phyloP scores from a whole-genome alignment of 306 rosid genomes.

The Parietaria judaica region DNA sequence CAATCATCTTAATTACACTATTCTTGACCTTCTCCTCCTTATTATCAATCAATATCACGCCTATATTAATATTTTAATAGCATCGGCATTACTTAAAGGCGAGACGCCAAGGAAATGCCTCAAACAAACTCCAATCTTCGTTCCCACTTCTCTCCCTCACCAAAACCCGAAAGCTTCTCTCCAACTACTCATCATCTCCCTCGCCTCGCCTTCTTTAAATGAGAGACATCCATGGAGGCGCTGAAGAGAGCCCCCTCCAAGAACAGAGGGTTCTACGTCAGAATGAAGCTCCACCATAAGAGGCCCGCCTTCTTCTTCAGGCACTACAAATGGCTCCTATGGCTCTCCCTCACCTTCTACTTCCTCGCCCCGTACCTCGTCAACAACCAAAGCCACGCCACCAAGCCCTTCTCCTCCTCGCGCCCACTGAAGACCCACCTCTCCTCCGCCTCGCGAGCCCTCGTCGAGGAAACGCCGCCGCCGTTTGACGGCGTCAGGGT shows the following conservation, averaged over 20 bases:
- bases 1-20: too few species aligned
- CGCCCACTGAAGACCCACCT: conserved; percentile 22
- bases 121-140: conserved; percentile 21
- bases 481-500: conserved; percentile 43
- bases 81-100: conserved; percentile 13
- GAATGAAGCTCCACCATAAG: conserved; percentile 69
- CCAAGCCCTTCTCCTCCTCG: conserved; percentile 1
- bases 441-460: conserved; percentile 37
- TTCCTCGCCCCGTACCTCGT: conserved; percentile 70
- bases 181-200: conserved; percentile 33
- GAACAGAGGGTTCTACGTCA: conserved; percentile 51
- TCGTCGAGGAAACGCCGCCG: conserved; percentile 38
- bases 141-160: conserved; percentile 54
- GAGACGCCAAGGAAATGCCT: conserved; percentile 51
- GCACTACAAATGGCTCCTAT: conserved; percentile 75
- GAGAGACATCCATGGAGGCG: conserved; percentile 8
- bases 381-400: conserved; percentile 13
- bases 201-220: conserved; percentile 22
- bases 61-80: not conserved
- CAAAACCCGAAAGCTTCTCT: conserved; percentile 51
- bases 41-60: not conserved
- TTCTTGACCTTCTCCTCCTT: too few species aligned
- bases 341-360: conserved; percentile 68
- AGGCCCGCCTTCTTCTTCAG: conserved; percentile 40
- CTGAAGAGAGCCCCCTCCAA: conserved; percentile 22